These are phyloP conservation scores for Calonectria hawksworthii DNA, from an alignment of 2,329 filamentous ascomycete species.

Conservation along the genomic window DNA sequence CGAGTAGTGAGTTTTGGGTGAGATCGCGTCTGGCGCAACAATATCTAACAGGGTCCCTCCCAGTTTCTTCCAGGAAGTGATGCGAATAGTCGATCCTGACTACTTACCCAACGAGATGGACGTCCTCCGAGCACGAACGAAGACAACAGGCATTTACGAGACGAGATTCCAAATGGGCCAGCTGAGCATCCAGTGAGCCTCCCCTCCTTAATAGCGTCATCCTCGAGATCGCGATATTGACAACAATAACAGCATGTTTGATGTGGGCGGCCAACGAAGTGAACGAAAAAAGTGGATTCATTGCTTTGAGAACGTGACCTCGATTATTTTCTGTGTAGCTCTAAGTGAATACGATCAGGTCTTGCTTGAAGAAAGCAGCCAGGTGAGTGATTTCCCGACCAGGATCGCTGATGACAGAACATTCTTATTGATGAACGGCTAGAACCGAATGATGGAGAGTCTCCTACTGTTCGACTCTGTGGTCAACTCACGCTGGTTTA, in stretches of 20 bases:
- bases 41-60: conserved; percentile 21
- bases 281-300: conserved; percentile 99
- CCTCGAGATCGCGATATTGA: conserved; percentile 36
- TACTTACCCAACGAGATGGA: conserved; percentile 96
- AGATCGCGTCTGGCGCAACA: neutral
- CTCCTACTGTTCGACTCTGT: conserved; percentile 97
- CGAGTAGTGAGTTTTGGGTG: conserved; percentile 81
- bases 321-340: conserved; percentile 99
- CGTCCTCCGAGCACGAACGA: conserved; percentile 94
- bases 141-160: conserved; percentile 99
- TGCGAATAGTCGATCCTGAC: conserved; percentile 84
- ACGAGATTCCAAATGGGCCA: conserved; percentile 99
- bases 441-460: conserved; percentile 99
- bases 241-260: conserved; percentile 85
- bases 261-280: conserved; percentile 96
- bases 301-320: conserved; percentile 99
- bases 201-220: neutral
- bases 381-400: conserved; percentile 68
- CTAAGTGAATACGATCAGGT: conserved; percentile 99
- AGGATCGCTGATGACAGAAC: neutral
- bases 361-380: conserved; percentile 94
- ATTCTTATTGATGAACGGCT: conserved; percentile 28
- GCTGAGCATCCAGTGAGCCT: conserved; percentile 93
- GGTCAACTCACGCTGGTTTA: conserved; percentile 99
- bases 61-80: conserved; percentile 96